Percentiles rank a stretch among this genome's conserved stretches.
Conservation (phyloP, 2,329 filamentous ascomycete genomes). For the Aureobasidium leucospermi region DNA sequence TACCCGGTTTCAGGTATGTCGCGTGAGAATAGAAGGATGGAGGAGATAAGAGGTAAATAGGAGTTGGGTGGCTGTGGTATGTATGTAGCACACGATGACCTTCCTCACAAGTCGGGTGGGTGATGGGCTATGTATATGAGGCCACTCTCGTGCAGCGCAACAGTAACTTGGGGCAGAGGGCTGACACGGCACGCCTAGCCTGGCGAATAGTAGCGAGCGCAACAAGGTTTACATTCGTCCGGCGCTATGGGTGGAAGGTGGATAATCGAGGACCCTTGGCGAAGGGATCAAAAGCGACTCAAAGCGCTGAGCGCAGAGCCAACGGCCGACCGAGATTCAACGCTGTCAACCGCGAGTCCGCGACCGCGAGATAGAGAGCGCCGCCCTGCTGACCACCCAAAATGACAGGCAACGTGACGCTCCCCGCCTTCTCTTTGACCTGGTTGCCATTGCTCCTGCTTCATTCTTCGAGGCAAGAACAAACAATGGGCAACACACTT, state of each 20-base stretch:
- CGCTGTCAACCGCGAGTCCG: slow-evolving; percentile 1
- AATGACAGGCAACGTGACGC: not conserved
- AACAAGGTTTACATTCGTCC: slow-evolving; percentile 12
- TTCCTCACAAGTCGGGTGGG: slow-evolving; percentile 6
- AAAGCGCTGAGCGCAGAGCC: slow-evolving; percentile 1
- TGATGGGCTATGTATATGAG: slow-evolving; percentile 13
- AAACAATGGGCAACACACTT: not conserved
- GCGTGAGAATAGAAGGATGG: slow-evolving; percentile 5
- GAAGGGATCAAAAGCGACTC: slow-evolving; percentile 6
- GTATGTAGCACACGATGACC: slow-evolving; percentile 13
- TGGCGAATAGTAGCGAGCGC: not conserved
- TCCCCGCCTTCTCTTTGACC: not conserved
- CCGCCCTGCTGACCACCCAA: slow-evolving; percentile 2
- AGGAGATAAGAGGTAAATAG: slow-evolving; percentile 9
- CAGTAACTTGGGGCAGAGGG: slow-evolving; percentile 9
- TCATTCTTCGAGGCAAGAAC: not conserved
- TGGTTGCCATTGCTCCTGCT: not conserved
- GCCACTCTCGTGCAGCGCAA: not conserved
- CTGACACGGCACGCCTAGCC: slow-evolving; percentile 13
- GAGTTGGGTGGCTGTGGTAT: slow-evolving; percentile 8
- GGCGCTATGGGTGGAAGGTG: slow-evolving; percentile 8
- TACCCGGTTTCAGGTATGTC: slow-evolving; percentile 8
- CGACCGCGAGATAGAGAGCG: not conserved
- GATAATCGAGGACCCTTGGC: slow-evolving; percentile 10
- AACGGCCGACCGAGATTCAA: slow-evolving; percentile 12